Conservation (phyloP, 441 rosid genomes). For the Mallotus japonicus region DNA sequence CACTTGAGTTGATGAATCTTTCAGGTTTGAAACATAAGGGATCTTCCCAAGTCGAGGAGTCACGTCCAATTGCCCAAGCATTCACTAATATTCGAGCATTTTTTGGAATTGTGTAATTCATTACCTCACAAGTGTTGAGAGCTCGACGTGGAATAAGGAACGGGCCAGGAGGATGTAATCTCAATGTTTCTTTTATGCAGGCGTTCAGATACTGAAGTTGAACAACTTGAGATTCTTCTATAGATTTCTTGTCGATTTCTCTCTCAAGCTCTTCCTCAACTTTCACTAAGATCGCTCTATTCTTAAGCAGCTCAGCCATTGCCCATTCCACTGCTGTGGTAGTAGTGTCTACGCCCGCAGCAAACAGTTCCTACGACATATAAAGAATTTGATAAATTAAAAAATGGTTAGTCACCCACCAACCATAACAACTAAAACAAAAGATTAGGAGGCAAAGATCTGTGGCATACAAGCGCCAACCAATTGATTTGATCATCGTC, state of each 20-base stretch:
- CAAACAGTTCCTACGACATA: constrained; percentile 5
- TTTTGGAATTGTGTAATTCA: not conserved
- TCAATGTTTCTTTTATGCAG: constrained; percentile 27
- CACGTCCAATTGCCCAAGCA: constrained; percentile 20
- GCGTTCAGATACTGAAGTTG: constrained; percentile 23
- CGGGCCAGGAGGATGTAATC: constrained; percentile 32
- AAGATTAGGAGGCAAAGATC: not conserved
- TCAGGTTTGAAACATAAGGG: constrained; percentile 5
- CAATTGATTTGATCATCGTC: constrained; percentile 24
- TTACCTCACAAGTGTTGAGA: not conserved
- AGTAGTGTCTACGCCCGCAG: not conserved
- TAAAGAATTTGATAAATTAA: not conserved
- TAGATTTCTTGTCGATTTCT: not conserved
- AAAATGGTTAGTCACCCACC: no score
- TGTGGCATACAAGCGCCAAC: constrained; percentile 8
- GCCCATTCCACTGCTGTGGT: constrained; percentile 14
- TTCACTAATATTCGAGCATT: not conserved
- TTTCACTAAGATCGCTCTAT: not conserved
- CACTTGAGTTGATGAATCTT: not conserved
- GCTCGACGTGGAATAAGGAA: constrained; percentile 25
- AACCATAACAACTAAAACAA: no score
- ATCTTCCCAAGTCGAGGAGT: constrained; percentile 5
- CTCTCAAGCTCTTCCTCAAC: not conserved
- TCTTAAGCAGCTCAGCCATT: constrained; percentile 12
- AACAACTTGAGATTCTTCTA: constrained; percentile 4